phyloP scores from a whole-genome alignment of 2,329 filamentous ascomycete genomes.

The Raffaelea deltoideospora region DNA sequence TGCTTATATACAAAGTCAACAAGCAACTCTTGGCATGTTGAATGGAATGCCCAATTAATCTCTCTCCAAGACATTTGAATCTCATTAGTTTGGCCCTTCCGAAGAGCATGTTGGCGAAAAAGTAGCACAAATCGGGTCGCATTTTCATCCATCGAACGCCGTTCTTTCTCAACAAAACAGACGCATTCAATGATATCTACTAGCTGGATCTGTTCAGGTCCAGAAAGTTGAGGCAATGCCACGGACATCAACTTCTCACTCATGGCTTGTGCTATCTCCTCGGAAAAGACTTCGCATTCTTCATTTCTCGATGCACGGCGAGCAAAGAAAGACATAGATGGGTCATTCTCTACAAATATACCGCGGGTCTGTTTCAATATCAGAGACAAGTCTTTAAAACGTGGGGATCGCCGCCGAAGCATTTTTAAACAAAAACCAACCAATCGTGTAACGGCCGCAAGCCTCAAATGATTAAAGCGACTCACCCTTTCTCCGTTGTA shows the following conservation, averaged over 20 bases:
- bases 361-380: too few species aligned
- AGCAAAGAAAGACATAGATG: slow-evolving; percentile 20
- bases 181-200: slow-evolving; percentile 75
- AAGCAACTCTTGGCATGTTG: slow-evolving; percentile 75
- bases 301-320: slow-evolving; percentile 23
- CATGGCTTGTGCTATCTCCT: slow-evolving; percentile 53
- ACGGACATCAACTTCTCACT: slow-evolving; percentile 64
- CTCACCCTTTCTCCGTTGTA: slow-evolving; percentile 25
- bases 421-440: too few species aligned
- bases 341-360: too few species aligned
- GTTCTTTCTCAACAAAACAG: slow-evolving; percentile 70
- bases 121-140: slow-evolving; percentile 78
- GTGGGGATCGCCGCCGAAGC: too few species aligned
- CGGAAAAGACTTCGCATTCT: slow-evolving; percentile 51
- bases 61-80: slow-evolving; percentile 61
- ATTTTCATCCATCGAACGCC: slow-evolving; percentile 80
- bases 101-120: slow-evolving; percentile 65
- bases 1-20: slow-evolving; percentile 69
- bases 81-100: slow-evolving; percentile 48
- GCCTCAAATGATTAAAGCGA: neutral
- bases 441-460: too few species aligned
- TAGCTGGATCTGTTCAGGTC: slow-evolving; percentile 73
- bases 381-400: too few species aligned
- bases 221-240: slow-evolving; percentile 64
- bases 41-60: slow-evolving; percentile 76